Base-by-base conservation (phyloP, 345 rosid genomes). In the Gynandropsis gynandra region DNA sequence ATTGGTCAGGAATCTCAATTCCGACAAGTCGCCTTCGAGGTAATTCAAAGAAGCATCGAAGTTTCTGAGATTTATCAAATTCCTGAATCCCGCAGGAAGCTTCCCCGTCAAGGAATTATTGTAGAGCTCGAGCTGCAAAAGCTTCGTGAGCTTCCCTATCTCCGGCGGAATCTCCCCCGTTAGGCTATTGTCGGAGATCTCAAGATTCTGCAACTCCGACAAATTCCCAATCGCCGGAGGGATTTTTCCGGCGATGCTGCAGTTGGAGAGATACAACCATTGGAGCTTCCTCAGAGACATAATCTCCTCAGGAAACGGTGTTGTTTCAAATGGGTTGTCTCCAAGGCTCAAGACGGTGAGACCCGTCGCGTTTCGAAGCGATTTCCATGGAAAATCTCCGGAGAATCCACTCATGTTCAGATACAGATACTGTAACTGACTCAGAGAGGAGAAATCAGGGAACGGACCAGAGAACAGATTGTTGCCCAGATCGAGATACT, bases 401-500 rank as follows among this genome's bases (percentile, higher is more conserved):
- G 83, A 67, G 42, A 84, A 72, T 1, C 83, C 84, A 19, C 82
- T 84, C 33, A 8, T 67, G 67, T 87, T 87, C 32, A 87, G 16
- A 57, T 77, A 69, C 0, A 87, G 69, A 56, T 59, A 73, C 54
- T 72, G 74, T 35, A 90, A 62, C 42, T 76, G 68, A 33, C 7
- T 63, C 6, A 90, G 54, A 50, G 78, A 36, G 0, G 96, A 71
- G 44, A 87, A 45, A 0, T 70, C 77, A 0, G 95, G 98, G 62
- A 90, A 72, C 7, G 65, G 1, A 13, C 95, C 95, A 0, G 72
- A 37, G 59, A 90, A 87, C 11, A 52, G 7, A 53, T 84, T 84
- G 83, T 80, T 82, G 1, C 92, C 95, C 3, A 90, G 77, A 61
- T 90, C 85, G 45, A 90, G 55, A 59, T 87, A 84, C 27, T 36